Base-by-base conservation (phyloP, 805 yeast species). In the Isabelozyma heimii region DNA sequence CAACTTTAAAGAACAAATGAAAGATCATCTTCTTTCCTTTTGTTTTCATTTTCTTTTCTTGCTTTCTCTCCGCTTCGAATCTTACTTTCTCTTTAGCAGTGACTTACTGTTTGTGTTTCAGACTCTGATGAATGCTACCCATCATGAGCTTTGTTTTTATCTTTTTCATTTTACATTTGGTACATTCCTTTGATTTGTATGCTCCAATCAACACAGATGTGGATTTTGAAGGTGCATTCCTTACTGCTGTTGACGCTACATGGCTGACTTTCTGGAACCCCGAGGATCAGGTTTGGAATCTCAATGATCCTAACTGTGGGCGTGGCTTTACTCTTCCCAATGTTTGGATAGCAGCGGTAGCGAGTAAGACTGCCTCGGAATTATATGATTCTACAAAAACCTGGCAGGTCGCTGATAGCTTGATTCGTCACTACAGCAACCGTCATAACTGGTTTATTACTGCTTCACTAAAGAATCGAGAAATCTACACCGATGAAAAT, bases 401-500 rank as follows among this genome's bases (percentile, higher is more conserved):
- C 13, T 15, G 20, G 8, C 28, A 40, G 14, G 53, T 52, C 6
- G 40, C 52, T 10, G 43, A 46, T 7, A 49, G 49, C 8, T 42
- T 60, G 26, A n/a, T 16, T 14, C 39, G 27, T 3, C 24, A 42
- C 15, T 42, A 42, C 15, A 15, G n/a, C 24, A 42, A 7, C 6
- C 14, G 10, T 3, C 15, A 42, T 15, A 27, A 27, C 27, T 42
- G 44, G 44, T 42, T 42, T 16, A 10, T 16, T 7, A 13, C 68
- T 1, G 45, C 62, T 2, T 54, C 59, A 2, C 60, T 55, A 8
- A 53, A 53, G 14, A 60, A 59, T 43, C 44, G 48, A 15, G 67
- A 65, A 40, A 54, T 65, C 17, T 66, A 66, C 47, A 59, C 53
- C 20, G 70, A 66, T 47, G 70, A 66, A 48, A 62, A 64, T 47